Evolutionary conservation across 1,284 basidiomycete genomes (phyloP).

Genomic region (Phellopilus nigrolimitatus): DNA sequence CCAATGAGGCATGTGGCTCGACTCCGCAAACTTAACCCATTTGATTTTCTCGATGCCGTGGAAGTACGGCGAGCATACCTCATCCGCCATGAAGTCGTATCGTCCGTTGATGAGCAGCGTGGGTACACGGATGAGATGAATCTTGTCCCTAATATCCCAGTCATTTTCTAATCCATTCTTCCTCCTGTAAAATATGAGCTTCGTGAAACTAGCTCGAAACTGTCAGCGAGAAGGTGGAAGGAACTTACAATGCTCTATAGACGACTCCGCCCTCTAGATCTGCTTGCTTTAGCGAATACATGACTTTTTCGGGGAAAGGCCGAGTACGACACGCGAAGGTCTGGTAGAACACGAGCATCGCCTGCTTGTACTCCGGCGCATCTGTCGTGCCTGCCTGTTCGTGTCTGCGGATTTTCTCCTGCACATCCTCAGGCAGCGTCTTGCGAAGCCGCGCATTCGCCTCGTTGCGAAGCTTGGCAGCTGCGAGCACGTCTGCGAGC

Average conservation of each 20-base stretch:
- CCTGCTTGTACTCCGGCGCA: constrained; percentile 25
- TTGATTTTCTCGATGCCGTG: constrained; percentile 28
- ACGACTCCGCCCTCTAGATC: neutral
- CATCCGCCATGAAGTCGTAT: constrained; percentile 31
- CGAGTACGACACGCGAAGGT: constrained; percentile 23
- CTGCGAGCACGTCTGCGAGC: constrained; percentile 26
- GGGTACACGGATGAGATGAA: constrained; percentile 30
- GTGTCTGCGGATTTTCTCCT: constrained; percentile 24
- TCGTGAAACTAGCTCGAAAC: constrained; percentile 19
- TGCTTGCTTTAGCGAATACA: constrained; percentile 23
- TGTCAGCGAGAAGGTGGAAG: neutral
- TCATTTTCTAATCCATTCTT: constrained; percentile 29
- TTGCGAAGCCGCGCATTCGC: constrained; percentile 18
- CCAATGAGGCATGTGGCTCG: constrained; percentile 28
- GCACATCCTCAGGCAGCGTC: constrained; percentile 24
- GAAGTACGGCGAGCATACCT: constrained; percentile 30
- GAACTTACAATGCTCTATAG: neutral
- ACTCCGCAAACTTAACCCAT: constrained; percentile 31
- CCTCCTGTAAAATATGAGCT: constrained; percentile 26
- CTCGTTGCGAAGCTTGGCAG: constrained; percentile 24
- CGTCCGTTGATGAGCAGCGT: constrained; percentile 33
- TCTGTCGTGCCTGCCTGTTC: constrained; percentile 28
- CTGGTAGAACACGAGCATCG: constrained; percentile 23
- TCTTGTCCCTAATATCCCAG: constrained; percentile 30
- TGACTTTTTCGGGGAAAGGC: constrained; percentile 26